Percentiles rank a stretch among this genome's conserved stretches.
These are phyloP conservation scores for Fusarium sp. DNA, from an alignment of 2,329 filamentous ascomycete species.

Conservation along the genomic window DNA sequence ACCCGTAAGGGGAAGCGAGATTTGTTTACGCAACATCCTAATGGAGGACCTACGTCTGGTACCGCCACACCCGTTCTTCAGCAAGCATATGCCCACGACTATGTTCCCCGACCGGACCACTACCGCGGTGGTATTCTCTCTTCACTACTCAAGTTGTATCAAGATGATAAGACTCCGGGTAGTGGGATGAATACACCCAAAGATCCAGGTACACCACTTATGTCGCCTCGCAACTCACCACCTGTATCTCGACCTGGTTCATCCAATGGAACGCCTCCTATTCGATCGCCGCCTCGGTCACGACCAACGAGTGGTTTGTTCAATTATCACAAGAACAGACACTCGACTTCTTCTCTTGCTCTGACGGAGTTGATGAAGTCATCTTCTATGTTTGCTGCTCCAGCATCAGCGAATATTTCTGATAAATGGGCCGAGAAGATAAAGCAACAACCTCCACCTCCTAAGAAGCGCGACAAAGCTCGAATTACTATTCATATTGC, in stretches of 20 bases:
- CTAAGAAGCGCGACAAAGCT: conserved; percentile 54
- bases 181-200: conserved; percentile 59
- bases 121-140: conserved; percentile 81
- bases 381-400: conserved; percentile 64
- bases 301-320: conserved; percentile 56
- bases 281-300: conserved; percentile 49
- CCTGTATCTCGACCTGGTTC: conserved; percentile 57
- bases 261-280: conserved; percentile 45
- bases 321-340: conserved; percentile 56
- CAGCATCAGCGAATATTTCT: conserved; percentile 59
- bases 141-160: conserved; percentile 77
- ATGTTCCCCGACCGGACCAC: conserved; percentile 74
- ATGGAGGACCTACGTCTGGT: conserved; percentile 50
- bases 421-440: conserved; percentile 60
- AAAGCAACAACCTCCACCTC: conserved; percentile 52
- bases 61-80: conserved; percentile 57
- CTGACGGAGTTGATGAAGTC: conserved; percentile 66
- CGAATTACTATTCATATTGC: conserved; percentile 71
- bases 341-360: conserved; percentile 59
- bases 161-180: conserved; percentile 58
- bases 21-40: conserved; percentile 48
- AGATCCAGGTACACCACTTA: conserved; percentile 54
- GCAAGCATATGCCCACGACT: conserved; percentile 65
- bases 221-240: conserved; percentile 59
- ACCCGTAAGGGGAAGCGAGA: conserved; percentile 48